Evolutionary conservation across 768 basidiomycete genomes (phyloP).

Genomic region (Trametes gibbosa): DNA sequence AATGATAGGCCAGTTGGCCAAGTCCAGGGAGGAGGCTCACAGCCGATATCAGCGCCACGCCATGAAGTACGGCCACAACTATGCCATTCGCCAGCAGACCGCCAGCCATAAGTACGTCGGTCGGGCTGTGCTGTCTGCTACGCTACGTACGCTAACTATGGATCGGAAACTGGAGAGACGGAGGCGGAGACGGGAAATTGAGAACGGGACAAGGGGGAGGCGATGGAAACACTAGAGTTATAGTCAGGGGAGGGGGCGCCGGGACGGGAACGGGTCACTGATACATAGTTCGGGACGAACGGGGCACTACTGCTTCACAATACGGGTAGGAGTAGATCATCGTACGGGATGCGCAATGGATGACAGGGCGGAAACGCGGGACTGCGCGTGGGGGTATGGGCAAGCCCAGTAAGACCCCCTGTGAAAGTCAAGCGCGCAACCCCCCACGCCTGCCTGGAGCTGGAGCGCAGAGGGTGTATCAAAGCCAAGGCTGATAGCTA

Average conservation of each 20-base stretch:
- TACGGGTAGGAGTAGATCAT: neutral
- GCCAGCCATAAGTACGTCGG: neutral
- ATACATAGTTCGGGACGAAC: constrained; percentile 10
- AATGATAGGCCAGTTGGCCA: no score
- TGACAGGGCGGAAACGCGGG: neutral
- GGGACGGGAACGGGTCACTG: neutral
- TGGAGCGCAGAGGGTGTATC: neutral
- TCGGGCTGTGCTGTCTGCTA: constrained; percentile 12
- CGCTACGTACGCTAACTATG: constrained; percentile 3
- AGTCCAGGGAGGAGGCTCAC: no score
- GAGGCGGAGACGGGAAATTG: neutral
- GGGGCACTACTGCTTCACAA: constrained; percentile 7
- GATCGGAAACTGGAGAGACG: neutral
- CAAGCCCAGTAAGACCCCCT: no score
- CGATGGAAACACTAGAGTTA: constrained; percentile 12
- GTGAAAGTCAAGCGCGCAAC: no score
- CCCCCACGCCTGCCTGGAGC: neutral
- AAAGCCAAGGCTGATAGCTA: constrained; percentile 9
- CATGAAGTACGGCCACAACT: neutral
- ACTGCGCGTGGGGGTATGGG: neutral
- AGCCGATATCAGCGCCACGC: no score
- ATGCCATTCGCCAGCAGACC: constrained; percentile 8
- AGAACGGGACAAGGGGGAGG: neutral
- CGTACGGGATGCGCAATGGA: neutral
- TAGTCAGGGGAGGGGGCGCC: no score